Evolutionary conservation across 2,329 filamentous ascomycete genomes (phyloP).

Genomic region (Leptographium wingfieldii): DNA sequence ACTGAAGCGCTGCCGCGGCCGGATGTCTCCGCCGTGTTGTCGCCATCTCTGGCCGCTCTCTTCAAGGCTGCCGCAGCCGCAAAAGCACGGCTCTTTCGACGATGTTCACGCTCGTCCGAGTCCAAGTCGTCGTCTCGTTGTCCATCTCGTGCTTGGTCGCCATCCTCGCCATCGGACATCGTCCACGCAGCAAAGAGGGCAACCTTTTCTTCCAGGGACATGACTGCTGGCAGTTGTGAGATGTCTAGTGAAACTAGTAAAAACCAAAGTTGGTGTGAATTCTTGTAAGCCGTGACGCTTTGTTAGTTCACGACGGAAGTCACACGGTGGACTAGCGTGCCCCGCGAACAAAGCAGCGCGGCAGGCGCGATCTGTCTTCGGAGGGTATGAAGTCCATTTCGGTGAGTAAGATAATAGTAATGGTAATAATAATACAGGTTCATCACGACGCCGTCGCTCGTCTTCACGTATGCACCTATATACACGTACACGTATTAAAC

Average conservation of each 20-base stretch:
- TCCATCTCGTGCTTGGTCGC: neutral
- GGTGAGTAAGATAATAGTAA: neutral
- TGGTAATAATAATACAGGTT: neutral
- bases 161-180: neutral
- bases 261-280: neutral
- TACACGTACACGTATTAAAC: neutral
- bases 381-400: neutral
- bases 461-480: neutral
- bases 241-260: neutral
- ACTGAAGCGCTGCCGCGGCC: neutral
- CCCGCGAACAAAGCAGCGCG: neutral
- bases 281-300: neutral
- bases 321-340: neutral
- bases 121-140: neutral
- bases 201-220: conserved; percentile 5
- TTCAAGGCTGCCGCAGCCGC: conserved; percentile 8
- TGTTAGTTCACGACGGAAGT: neutral
- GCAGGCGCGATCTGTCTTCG: neutral
- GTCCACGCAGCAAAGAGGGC: conserved; percentile 1
- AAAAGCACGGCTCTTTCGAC: conserved; percentile 19
- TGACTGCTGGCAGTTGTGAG: neutral
- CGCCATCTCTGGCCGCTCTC: neutral
- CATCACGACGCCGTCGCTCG: neutral
- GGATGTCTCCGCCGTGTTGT: neutral
- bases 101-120: conserved; percentile 19